Evolutionary conservation across 352 stramenopile species (phyloP).

Genomic region (Globisporangium cystogenes): DNA sequence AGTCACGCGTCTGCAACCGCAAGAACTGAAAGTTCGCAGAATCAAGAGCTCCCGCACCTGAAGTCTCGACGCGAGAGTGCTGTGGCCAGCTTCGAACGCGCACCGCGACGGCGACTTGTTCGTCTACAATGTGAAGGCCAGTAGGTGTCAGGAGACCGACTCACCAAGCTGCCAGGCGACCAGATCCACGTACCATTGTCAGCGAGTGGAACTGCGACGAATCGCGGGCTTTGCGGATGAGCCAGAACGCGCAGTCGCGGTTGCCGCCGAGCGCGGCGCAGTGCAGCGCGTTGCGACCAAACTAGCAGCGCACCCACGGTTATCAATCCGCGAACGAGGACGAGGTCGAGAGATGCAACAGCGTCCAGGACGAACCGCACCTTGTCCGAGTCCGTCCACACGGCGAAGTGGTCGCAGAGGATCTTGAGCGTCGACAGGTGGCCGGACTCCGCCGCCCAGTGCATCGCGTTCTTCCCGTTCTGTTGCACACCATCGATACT

Average conservation of each 20-base stretch:
- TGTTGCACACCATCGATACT: constrained; percentile 9
- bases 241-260: constrained; percentile 79
- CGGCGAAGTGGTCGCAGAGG: constrained; percentile 61
- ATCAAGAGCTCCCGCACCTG: constrained; percentile 20
- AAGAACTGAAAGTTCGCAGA: background rate
- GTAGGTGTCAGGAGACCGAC: background rate
- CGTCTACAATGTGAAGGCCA: constrained; percentile 29
- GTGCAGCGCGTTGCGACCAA: constrained; percentile 81
- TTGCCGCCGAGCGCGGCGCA: constrained; percentile 74
- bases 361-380: constrained; percentile 16
- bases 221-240: constrained; percentile 65
- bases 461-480: constrained; percentile 87
- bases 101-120: constrained; percentile 85
- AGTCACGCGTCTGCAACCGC: background rate
- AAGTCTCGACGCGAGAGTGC: constrained; percentile 64
- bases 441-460: constrained; percentile 75
- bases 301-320: constrained; percentile 22
- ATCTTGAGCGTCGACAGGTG: constrained; percentile 80
- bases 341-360: background rate
- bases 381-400: constrained; percentile 82
- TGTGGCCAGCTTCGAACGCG: constrained; percentile 83
- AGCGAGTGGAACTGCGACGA: constrained; percentile 65
- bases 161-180: background rate
- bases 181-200: constrained; percentile 39
- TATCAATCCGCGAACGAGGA: background rate